Conservation (phyloP, 2,329 filamentous ascomycete species). For the Furcasterigmium furcatum region DNA sequence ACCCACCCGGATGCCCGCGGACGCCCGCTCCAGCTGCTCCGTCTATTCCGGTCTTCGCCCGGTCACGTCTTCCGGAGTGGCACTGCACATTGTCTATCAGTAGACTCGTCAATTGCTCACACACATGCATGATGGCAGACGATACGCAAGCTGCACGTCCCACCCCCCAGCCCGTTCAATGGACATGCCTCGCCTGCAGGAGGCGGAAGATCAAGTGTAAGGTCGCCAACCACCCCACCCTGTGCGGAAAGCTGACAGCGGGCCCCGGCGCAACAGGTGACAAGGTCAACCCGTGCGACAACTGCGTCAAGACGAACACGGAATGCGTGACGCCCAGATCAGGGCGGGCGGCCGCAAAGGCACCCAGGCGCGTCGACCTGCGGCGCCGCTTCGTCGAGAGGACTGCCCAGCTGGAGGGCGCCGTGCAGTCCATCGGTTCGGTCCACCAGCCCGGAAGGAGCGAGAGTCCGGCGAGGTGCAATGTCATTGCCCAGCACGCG, state of each 20-base stretch:
- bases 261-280: neutral
- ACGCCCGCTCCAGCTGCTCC: no score
- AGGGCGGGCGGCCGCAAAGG: neutral
- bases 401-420: neutral
- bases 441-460: neutral
- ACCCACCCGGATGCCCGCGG: no score
- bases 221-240: neutral
- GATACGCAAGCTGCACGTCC: no score
- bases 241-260: neutral
- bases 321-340: neutral
- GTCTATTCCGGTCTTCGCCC: no score
- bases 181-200: neutral
- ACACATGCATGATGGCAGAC: no score
- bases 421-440: neutral
- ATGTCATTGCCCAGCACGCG: neutral
- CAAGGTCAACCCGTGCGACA: neutral
- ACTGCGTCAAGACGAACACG: neutral
- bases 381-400: neutral
- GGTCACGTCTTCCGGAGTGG: no score
- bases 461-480: neutral
- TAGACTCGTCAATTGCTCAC: no score
- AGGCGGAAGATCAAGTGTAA: slow-evolving; percentile 1
- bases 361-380: neutral
- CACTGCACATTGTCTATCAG: no score
- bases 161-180: neutral